A percentile compares a stretch with the other conserved stretches of the same genome.
Conservation (phyloP, 2,329 filamentous ascomycete species). For the Sarocladiaceae sp. region DNA sequence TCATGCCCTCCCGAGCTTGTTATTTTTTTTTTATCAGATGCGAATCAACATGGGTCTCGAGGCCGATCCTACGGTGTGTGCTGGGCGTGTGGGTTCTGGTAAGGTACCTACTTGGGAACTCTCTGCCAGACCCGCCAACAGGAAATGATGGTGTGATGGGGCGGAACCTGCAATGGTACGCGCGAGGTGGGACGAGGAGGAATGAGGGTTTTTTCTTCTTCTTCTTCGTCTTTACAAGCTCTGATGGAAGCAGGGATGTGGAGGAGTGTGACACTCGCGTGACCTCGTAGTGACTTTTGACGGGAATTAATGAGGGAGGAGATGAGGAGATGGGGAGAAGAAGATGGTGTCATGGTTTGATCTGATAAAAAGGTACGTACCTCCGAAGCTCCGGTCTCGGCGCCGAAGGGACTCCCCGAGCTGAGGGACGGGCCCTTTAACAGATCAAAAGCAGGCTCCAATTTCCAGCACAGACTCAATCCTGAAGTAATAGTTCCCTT, state of each 20-base stretch:
- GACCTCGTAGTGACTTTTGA: no score
- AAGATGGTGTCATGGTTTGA: background rate
- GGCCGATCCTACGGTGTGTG: no score
- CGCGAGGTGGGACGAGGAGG: no score
- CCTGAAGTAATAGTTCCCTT: no score
- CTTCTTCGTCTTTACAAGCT: no score
- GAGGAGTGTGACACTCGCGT: background rate
- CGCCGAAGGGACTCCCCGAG: background rate
- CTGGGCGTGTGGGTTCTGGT: no score
- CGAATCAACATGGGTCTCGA: no score
- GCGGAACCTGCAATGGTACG: background rate
- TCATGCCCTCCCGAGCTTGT: background rate
- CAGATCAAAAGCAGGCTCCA: no score
- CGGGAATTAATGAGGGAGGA: background rate
- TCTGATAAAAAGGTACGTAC: slow-evolving; percentile 9
- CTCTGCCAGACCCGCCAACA: background rate
- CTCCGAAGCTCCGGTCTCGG: background rate
- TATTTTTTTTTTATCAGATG: slow-evolving; percentile 9
- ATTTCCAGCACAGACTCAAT: no score
- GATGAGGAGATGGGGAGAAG: background rate
- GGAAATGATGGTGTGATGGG: slow-evolving; percentile 6
- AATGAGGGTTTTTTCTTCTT: no score
- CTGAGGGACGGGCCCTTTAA: no score
- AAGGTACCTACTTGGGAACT: no score
- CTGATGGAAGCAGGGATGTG: background rate